These are phyloP conservation scores for Pistacia vera DNA, from an alignment of 345 rosid species.

Conservation along the genomic window DNA sequence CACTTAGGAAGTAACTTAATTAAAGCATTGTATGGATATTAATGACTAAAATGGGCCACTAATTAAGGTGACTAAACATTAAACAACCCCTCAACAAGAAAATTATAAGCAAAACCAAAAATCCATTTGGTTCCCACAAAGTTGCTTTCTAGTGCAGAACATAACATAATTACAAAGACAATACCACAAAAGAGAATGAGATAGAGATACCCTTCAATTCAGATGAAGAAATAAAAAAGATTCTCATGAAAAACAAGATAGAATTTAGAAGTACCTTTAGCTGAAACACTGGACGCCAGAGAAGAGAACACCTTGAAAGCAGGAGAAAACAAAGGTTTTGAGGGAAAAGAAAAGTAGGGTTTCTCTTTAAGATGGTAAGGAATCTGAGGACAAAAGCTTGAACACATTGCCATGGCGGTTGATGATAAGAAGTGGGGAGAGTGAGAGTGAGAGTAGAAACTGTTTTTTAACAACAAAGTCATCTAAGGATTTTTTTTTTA, in stretches of 20 bases:
- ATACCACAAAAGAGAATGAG: background rate
- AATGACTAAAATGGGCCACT: background rate
- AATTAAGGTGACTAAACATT: background rate
- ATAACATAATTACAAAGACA: background rate
- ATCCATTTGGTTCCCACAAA: background rate
- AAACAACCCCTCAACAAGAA: background rate
- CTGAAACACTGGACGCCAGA: slow-evolving; percentile 42
- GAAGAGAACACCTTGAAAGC: slow-evolving; percentile 52
- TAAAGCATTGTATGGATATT: background rate
- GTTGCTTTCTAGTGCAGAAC: background rate
- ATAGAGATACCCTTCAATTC: background rate
- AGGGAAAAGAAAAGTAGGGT: slow-evolving; percentile 41
- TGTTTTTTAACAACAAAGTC: slow-evolving; percentile 19
- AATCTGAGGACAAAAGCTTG: slow-evolving; percentile 60
- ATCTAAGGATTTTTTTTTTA: slow-evolving; percentile 1
- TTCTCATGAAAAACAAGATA: background rate
- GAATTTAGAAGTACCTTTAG: slow-evolving; percentile 34
- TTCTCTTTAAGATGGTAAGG: slow-evolving; percentile 41
- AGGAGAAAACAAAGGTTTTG: slow-evolving; percentile 26
- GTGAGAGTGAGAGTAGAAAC: slow-evolving; percentile 6
- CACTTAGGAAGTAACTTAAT: background rate
- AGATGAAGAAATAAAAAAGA: background rate
- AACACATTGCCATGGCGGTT: slow-evolving; percentile 59
- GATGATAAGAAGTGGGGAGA: slow-evolving; percentile 20
- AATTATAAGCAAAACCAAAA: background rate